Percentiles rank a stretch among this genome's conserved stretches.
phyloP scores from a whole-genome alignment of 139 green algal species.

The Coelastrella sp. region DNA sequence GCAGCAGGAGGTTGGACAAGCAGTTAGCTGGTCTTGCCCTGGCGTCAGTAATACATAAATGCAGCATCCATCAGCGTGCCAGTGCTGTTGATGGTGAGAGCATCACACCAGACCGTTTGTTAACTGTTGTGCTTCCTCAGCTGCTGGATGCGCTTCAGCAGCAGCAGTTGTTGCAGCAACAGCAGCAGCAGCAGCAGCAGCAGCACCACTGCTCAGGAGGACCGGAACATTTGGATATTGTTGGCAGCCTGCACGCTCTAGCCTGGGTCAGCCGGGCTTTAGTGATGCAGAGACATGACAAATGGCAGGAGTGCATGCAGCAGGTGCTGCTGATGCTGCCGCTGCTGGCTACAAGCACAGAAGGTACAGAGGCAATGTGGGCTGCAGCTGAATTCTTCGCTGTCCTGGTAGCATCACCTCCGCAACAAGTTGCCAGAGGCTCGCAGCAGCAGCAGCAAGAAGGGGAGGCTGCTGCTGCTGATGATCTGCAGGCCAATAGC shows the following conservation, averaged over 20 bases:
- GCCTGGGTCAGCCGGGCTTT: constrained; percentile 21
- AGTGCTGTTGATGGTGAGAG: not conserved
- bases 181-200: constrained; percentile 25
- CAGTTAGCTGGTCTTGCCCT: constrained; percentile 19
- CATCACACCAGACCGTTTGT: not conserved
- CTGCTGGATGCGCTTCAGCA: constrained; percentile 8
- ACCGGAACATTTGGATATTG: too few relatives aligned
- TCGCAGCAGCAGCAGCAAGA: not conserved
- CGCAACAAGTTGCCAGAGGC: not conserved
- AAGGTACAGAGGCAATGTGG: not conserved
- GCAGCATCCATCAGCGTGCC: not conserved
- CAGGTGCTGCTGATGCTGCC: constrained; percentile 27
- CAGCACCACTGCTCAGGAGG: not conserved
- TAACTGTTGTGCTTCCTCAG: not conserved
- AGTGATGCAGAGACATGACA: constrained; percentile 41
- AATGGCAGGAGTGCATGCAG: constrained; percentile 17
- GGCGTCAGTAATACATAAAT: constrained; percentile 18
- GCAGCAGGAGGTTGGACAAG: not conserved
- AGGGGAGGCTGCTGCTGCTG: not conserved
- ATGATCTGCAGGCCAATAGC: constrained; percentile 12
- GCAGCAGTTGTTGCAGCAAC: not conserved
- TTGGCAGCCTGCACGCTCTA: not conserved
- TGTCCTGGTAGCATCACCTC: not conserved
- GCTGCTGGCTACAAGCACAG: not conserved
- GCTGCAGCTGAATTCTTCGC: constrained; percentile 28